Evolutionary conservation across 345 rosid genomes (phyloP), one percentile per base, ranked within the genome.

Genomic region (Geranium brycei): DNA sequence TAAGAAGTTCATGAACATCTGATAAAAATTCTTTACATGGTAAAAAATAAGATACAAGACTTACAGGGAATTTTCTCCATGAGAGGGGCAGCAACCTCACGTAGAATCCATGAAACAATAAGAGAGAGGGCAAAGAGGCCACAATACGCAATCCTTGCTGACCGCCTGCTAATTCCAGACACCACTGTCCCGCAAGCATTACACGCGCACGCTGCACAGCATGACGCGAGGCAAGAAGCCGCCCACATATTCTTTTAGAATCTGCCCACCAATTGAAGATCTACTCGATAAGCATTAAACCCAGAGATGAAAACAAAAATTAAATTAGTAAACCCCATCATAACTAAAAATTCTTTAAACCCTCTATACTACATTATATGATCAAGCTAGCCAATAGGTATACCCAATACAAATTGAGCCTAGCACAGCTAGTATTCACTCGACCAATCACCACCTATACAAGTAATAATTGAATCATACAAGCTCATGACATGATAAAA

Each of bases 51-150:
- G 32, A 12, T 1, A 57, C 19, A 16, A 57, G 60, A 55, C 92
- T 87, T 84, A 95, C 99, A 91, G 70, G 99, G 99, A 32, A 95
- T 68, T 66, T 91, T 85, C 80, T 95, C 99, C 99, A 95, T 83
- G 64, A 95, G 91, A 67, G 97, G 99, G 66, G 97, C 97, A 19
- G 99, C 99, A 40, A 95, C 93, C 61, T 91, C 97, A 40, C 96
- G 95, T 40, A 95, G 93, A 69, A 95, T 91, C 97, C 97, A 88
- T 35, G 99, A 82, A 67, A 95, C 95, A 6, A 95, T 72, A 30
- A 95, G 73, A 28, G 97, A 95, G 55, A 91, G 95, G 4, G 92
- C 96, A 66, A 95, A 95, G 79, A 95, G 96, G 19, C 97, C 96
- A 65, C 97, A 91, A 66, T 95, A 95, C 0, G 97, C 99, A 71